Conservation (phyloP, 1,284 basidiomycete species). For the Puccinia sorghi region DNA sequence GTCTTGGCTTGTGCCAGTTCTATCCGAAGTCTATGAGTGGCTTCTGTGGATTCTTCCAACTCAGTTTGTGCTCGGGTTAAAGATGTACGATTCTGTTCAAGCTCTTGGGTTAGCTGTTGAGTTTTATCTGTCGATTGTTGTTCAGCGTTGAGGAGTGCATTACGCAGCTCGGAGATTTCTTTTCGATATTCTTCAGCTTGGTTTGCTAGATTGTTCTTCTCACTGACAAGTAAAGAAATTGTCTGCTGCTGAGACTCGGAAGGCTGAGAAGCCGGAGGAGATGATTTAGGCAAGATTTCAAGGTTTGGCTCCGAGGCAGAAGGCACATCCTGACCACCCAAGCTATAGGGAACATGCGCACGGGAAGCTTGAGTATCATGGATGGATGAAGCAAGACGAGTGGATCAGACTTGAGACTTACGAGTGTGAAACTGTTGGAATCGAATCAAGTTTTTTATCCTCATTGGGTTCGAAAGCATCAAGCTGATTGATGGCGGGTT, state of each 20-base stretch:
- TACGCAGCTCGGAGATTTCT: slow-evolving; percentile 24
- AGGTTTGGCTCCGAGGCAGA: neutral
- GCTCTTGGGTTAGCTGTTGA: slow-evolving; percentile 17
- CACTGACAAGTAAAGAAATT: slow-evolving; percentile 38
- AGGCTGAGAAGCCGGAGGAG: neutral
- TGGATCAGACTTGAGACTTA: neutral
- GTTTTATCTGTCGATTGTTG: slow-evolving; percentile 3
- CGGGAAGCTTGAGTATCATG: neutral
- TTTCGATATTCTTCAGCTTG: slow-evolving; percentile 35
- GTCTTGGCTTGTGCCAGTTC: slow-evolving; percentile 19
- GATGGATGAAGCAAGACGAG: neutral
- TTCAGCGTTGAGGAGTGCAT: slow-evolving; percentile 10
- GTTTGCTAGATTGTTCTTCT: slow-evolving; percentile 33
- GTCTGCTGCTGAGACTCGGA: slow-evolving; percentile 40
- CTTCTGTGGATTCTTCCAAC: slow-evolving; percentile 21
- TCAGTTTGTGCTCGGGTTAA: slow-evolving; percentile 12
- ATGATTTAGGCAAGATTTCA: neutral
- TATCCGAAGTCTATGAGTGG: neutral
- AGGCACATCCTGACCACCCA: neutral
- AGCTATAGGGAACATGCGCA: neutral
- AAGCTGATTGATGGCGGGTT: neutral
- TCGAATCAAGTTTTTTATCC: neutral
- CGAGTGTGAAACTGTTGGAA: neutral
- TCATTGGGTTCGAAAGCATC: neutral
- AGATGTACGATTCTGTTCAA: slow-evolving; percentile 11